Percentiles rank a stretch among this genome's conserved stretches.
Conservation (phyloP, 1,284 basidiomycete species). For the Ustilago crameri region DNA sequence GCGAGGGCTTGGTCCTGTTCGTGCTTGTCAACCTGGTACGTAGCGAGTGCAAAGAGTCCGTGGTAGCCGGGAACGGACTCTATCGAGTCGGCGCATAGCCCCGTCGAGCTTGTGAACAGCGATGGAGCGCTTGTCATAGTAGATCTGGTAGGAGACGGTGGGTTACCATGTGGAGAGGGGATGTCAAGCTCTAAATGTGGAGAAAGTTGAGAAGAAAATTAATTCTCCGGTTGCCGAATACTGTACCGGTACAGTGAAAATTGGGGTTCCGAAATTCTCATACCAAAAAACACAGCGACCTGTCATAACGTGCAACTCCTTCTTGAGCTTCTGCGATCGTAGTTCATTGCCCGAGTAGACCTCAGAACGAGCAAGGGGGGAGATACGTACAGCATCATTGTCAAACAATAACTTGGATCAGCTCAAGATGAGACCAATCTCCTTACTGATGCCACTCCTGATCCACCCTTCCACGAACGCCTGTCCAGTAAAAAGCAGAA, state of each 20-base stretch:
- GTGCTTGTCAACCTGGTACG: constrained; percentile 66
- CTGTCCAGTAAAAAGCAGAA: constrained; percentile 51
- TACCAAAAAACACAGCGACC: too few species aligned
- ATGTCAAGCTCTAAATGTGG: not conserved
- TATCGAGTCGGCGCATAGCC: constrained; percentile 62
- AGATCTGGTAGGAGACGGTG: not conserved
- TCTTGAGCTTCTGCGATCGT: too few species aligned
- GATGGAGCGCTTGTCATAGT: constrained; percentile 18
- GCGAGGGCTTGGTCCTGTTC: constrained; percentile 29
- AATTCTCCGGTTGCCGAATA: constrained; percentile 13
- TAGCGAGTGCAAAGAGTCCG: constrained; percentile 62
- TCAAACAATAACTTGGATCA: not conserved
- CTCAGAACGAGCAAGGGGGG: not conserved
- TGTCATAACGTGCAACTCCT: too few species aligned
- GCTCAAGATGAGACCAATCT: constrained; percentile 28
- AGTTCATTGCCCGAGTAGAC: too few species aligned
- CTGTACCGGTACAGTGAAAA: too few species aligned
- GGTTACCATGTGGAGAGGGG: not conserved
- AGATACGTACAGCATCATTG: not conserved
- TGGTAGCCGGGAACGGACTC: constrained; percentile 54
- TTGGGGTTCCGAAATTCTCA: too few species aligned
- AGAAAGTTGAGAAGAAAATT: too few species aligned
- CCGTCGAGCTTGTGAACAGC: constrained; percentile 55
- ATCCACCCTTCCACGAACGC: constrained; percentile 55
- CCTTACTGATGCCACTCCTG: constrained; percentile 39